Evolutionary conservation across 441 rosid genomes (phyloP), one percentile per base, ranked within the genome.

Genomic region (Breynia disticha): DNA sequence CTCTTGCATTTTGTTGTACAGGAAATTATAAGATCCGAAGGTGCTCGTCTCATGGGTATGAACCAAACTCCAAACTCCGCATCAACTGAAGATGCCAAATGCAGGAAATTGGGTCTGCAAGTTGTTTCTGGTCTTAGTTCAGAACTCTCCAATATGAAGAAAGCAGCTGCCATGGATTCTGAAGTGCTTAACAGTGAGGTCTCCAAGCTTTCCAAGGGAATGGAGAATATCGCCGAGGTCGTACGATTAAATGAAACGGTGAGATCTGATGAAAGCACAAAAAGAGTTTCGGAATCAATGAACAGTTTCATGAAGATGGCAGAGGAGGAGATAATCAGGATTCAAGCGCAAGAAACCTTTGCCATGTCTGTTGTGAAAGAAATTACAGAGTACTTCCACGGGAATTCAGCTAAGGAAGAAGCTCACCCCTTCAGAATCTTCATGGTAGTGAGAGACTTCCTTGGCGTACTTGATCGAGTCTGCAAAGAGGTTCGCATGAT

Each of bases 401-500:
- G 97, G 17, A 80, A 90, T 76, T 90, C 97, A 13, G 83, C 96
- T 0, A 84, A 83, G 73, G 96, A 90, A 77, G 97, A 87, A 74
- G 95, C 93, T 22, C 98, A 85, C 49, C 98, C 98, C 3, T 87
- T 90, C 73, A 75, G 98, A 67, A 90, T 90, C 72, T 90, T 90
- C 76, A 61, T 85, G 96, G 96, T 90, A 55, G 97, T 90, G 39
- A 72, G 96, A 56, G 97, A 90, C 72, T 90, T 90, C 59, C 84
- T 90, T 2, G 61, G 76, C 2, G 72, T 85, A 54, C 86, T 90
- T 9, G 93, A 90, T 59, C 76, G 96, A 59, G 96, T 90, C 7
- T 90, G 98, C 84, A 85, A 83, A 57, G 98, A 90, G 73, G 90
- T 83, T 3, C 83, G 71, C 18, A 75, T 74, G 81, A 80, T 85